Evolutionary conservation across 2,329 filamentous ascomycete species (phyloP).

Genomic region (Hansfordia pulvinata): DNA sequence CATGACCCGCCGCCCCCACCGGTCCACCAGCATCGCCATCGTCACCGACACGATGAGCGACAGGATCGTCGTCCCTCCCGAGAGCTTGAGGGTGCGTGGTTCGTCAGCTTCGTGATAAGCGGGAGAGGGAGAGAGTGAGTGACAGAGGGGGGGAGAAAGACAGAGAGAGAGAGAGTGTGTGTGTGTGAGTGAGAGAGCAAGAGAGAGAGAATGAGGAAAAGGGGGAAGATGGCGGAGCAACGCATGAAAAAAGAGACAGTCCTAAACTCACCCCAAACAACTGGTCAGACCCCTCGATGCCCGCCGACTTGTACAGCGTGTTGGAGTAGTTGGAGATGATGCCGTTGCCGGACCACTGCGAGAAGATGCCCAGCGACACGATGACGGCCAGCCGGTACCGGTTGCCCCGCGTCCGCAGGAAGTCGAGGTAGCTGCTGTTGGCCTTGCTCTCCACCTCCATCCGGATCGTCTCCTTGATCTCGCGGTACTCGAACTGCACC

Average conservation of each 20-base stretch:
- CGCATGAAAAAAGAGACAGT: too few species aligned
- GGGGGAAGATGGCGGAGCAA: too few species aligned
- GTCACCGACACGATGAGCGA: slow-evolving; percentile 35
- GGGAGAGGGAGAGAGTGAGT: slow-evolving; percentile 20
- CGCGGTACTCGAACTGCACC: slow-evolving; percentile 44
- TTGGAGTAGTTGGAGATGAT: slow-evolving; percentile 43
- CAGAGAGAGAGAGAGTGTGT: too few species aligned
- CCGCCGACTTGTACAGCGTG: slow-evolving; percentile 22
- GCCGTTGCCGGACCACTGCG: slow-evolving; percentile 46
- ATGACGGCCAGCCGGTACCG: slow-evolving; percentile 38
- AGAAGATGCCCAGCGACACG: slow-evolving; percentile 42
- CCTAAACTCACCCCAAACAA: too few species aligned
- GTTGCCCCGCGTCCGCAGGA: slow-evolving; percentile 42
- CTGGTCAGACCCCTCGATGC: too few species aligned
- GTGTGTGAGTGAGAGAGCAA: too few species aligned
- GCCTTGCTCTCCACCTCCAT: slow-evolving; percentile 33
- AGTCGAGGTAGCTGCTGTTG: slow-evolving; percentile 36
- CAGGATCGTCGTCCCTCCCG: slow-evolving; percentile 36
- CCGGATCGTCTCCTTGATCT: slow-evolving; percentile 44
- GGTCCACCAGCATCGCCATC: slow-evolving; percentile 39
- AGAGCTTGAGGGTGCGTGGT: slow-evolving; percentile 21
- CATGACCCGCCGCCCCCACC: slow-evolving; percentile 38
- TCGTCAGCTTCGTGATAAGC: slow-evolving; percentile 20
- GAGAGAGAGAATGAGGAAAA: too few species aligned
- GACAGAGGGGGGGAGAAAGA: too few species aligned